Conservation (phyloP, 2,329 filamentous ascomycete genomes). For the Madurella fahalii region DNA sequence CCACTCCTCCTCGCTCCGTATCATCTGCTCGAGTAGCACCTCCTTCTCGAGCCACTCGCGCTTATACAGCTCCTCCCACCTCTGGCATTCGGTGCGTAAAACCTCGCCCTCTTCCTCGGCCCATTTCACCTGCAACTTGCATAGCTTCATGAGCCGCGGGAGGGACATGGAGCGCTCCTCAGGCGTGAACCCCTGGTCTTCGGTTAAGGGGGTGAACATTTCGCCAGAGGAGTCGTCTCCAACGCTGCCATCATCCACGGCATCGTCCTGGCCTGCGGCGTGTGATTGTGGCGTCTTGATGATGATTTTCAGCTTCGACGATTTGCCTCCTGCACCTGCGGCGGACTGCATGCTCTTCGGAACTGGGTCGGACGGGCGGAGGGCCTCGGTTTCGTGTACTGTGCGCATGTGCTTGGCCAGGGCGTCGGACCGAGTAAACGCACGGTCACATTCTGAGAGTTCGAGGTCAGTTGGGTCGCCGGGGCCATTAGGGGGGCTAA, state of each 20-base stretch:
- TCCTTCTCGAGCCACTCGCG: slow-evolving; percentile 79
- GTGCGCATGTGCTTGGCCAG: slow-evolving; percentile 98
- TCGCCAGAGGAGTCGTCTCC: slow-evolving; percentile 56
- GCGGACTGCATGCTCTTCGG: slow-evolving; percentile 61
- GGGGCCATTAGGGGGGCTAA: background rate
- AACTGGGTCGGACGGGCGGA: slow-evolving; percentile 73
- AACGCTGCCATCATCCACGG: slow-evolving; percentile 43
- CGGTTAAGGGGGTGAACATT: slow-evolving; percentile 51
- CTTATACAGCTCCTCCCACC: slow-evolving; percentile 62
- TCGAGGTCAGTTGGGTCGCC: slow-evolving; percentile 21
- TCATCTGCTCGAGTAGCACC: slow-evolving; percentile 68
- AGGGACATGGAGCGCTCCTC: slow-evolving; percentile 60
- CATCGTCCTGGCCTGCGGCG: slow-evolving; percentile 52
- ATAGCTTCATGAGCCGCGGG: slow-evolving; percentile 62
- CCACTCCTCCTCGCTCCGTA: slow-evolving; percentile 63
- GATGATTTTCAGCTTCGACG: slow-evolving; percentile 58
- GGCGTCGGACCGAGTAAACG: slow-evolving; percentile 92
- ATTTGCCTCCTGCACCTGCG: slow-evolving; percentile 36
- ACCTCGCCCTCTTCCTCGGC: slow-evolving; percentile 62
- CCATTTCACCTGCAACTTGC: slow-evolving; percentile 68
- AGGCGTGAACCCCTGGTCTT: slow-evolving; percentile 59
- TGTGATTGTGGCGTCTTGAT: slow-evolving; percentile 59
- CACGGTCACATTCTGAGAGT: slow-evolving; percentile 82
- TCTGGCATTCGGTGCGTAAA: slow-evolving; percentile 61
- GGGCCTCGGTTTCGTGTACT: slow-evolving; percentile 92